phyloP scores from a whole-genome alignment of 2,329 filamentous ascomycete genomes.

The Calonectria pauciramosa region DNA sequence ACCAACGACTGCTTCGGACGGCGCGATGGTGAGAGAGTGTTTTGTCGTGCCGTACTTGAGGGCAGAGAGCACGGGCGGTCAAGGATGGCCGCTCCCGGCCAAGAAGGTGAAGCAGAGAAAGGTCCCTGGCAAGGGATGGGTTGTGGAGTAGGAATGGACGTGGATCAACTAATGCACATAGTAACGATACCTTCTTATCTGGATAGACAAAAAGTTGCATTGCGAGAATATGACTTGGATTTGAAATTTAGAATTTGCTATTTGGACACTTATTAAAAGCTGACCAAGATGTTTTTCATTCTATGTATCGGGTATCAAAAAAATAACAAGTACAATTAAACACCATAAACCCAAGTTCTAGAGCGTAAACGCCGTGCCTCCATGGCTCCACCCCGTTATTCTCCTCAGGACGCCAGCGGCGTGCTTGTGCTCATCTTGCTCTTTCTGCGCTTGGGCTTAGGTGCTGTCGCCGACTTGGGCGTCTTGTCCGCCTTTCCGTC shows the following conservation, averaged over 20 bases:
- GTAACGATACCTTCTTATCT: constrained; percentile 40
- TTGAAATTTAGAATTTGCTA: neutral
- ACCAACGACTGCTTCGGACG: constrained; percentile 53
- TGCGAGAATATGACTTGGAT: neutral
- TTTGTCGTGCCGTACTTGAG: constrained; percentile 86
- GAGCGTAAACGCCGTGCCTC: constrained; percentile 9
- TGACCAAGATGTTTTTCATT: neutral
- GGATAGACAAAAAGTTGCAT: constrained; percentile 18
- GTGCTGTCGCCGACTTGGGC: constrained; percentile 55
- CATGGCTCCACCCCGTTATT: neutral
- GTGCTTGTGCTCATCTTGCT: constrained; percentile 59
- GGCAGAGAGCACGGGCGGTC: constrained; percentile 74
- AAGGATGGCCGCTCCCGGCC: constrained; percentile 89
- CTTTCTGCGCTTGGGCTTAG: constrained; percentile 63
- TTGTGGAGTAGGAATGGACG: constrained; percentile 65
- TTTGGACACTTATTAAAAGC: no score
- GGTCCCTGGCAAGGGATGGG: constrained; percentile 80
- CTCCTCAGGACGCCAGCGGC: constrained; percentile 47
- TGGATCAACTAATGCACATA: constrained; percentile 28
- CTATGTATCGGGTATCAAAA: constrained; percentile 44
- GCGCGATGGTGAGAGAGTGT: constrained; percentile 73
- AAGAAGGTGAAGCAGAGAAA: constrained; percentile 87
- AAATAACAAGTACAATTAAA: constrained; percentile 26
- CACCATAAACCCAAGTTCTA: neutral
- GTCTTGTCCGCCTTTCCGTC: constrained; percentile 62